Evolutionary conservation across 345 rosid species (phyloP).

Genomic region (Gossypium thurberi): DNA sequence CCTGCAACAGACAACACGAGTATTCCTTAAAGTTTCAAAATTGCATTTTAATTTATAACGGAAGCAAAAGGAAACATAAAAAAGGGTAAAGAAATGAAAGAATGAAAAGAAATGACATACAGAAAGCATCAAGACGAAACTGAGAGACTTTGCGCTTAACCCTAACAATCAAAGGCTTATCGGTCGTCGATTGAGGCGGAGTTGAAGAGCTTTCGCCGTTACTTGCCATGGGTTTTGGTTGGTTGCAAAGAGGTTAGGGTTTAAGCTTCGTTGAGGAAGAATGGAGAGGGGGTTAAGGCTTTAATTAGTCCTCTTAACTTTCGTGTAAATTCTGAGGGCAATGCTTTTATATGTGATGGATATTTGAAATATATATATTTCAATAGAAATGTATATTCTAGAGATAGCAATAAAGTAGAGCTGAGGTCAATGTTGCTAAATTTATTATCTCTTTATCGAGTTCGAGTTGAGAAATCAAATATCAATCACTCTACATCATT

Average conservation of each 20-base stretch:
- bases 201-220: conserved; percentile 33
- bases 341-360: too few species aligned
- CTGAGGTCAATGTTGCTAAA: too few species aligned
- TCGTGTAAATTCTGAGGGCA: too few species aligned
- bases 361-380: too few species aligned
- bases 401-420: too few species aligned
- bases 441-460: too few species aligned
- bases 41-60: neutral
- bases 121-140: conserved; percentile 48
- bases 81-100: neutral
- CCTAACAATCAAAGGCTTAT: conserved; percentile 58
- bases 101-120: conserved; percentile 30
- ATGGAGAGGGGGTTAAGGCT: too few species aligned
- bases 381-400: too few species aligned
- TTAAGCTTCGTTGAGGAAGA: neutral
- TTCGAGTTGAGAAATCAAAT: too few species aligned
- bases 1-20: conserved; percentile 28
- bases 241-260: neutral
- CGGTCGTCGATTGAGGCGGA: conserved; percentile 15
- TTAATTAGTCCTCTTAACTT: too few species aligned
- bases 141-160: conserved; percentile 56
- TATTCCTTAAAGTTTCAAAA: neutral
- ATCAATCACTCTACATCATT: too few species aligned
- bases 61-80: neutral
- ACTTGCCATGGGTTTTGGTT: conserved; percentile 22